phyloP scores from a whole-genome alignment of 177 flowering plant species.

The Vitis hybrid region DNA sequence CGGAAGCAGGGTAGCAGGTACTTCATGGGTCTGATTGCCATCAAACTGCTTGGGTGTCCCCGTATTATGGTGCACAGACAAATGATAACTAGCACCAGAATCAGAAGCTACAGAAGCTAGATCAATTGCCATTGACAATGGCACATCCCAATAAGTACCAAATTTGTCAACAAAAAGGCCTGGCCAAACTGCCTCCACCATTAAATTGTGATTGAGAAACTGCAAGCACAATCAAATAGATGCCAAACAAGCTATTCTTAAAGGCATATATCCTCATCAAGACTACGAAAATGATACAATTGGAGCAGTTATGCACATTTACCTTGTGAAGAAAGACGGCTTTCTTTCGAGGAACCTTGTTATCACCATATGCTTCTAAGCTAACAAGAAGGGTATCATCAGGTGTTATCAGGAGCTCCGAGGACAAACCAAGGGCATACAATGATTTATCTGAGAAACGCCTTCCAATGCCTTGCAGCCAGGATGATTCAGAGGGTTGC shows the following conservation, averaged over 20 bases:
- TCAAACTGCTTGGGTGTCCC: conserved; percentile 49
- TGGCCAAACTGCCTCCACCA: conserved; percentile 67
- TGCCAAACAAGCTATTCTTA: conserved; percentile 3
- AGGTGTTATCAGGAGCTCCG: conserved; percentile 57
- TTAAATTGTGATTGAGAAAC: conserved; percentile 74
- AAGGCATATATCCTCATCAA: background rate
- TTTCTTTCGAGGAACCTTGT: conserved; percentile 46
- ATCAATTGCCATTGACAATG: conserved; percentile 64
- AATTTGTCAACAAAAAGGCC: conserved; percentile 68
- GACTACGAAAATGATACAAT: no score
- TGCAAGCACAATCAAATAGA: conserved; percentile 32
- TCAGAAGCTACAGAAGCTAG: conserved; percentile 66
- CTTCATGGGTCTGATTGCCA: conserved; percentile 29
- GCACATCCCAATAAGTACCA: conserved; percentile 88
- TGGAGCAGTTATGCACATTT: background rate
- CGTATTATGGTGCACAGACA: conserved; percentile 50
- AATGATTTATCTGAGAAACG: conserved; percentile 59
- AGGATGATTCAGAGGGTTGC: conserved; percentile 28
- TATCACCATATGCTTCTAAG: conserved; percentile 46
- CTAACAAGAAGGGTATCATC: conserved; percentile 59
- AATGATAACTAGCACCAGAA: conserved; percentile 69
- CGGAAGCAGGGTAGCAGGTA: conserved; percentile 56
- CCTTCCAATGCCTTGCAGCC: conserved; percentile 36
- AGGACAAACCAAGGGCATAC: conserved; percentile 63
- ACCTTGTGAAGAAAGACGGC: conserved; percentile 73